Evolutionary conservation across 1,284 basidiomycete genomes (phyloP), one percentile per base, ranked within the genome.

Genomic region (Apiotrichum montevideense): DNA sequence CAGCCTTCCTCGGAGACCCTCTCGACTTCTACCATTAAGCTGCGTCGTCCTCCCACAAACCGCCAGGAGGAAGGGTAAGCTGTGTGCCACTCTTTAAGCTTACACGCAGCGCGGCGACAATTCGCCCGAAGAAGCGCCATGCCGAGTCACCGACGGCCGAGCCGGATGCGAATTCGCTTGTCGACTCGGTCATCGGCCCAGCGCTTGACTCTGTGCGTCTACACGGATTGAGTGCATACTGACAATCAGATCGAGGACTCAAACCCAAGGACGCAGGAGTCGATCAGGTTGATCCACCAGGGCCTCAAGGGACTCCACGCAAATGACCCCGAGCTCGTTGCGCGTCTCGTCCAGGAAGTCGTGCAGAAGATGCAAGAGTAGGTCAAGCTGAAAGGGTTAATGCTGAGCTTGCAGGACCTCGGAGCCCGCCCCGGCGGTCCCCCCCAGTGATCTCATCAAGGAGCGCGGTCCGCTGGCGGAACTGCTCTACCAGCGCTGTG

Each of bases 401-500:
- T 32, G 43, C 14, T 29, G 29, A 35, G 29, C 54, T 14, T 34
- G 35, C 15, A 21, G 6, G 43, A 14, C 3, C 43, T 32, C 10
- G 41, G 48, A 55, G 55, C 48, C 52, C 35, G 43, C 21, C 32
- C 13, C 47, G 7, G 21, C 45, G 21, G 21, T 21, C 21, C 21
- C 21, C 21, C 21, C 21, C 21, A 21, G 21, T 21, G 21, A 21
- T 21, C 21, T 21, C 21, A 21, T 21, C 21, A 21, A 21, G 21
- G 33, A 75, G 35, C 66, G 79, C 48, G 80, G 80, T 62, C 92
- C 93, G 2, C 92, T 98, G 42, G 87, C 92, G 15, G 93, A 97
- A 71, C 80, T 98, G 63, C 79, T 98, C 34, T 98, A 97, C 73
- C 87, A 94, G 80, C 84, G 95, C 48, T 98, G 75, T 77, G 52